Base-by-base conservation (phyloP, 805 yeast genomes). In the Candida easanensis region DNA sequence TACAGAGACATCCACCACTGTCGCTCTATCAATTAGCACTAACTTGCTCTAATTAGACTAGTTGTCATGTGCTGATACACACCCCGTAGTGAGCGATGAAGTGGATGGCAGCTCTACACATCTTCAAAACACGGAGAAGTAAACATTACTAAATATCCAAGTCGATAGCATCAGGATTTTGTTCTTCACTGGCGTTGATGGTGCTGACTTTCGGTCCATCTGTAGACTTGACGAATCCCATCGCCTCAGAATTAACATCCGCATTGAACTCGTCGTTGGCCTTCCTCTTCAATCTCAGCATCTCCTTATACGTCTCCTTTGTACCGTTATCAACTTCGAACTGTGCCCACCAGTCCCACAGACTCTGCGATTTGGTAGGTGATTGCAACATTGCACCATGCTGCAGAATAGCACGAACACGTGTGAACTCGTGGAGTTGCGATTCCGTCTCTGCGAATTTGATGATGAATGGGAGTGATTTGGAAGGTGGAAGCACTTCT, bases 261-360 rank as follows among this genome's bases (percentile, higher is more conserved):
- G 45, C 31, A n/a, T 48, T 49, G 57, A 66, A 60, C 22, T 57
- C 55, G 15, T 51, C 60, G 31, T 55, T 62, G 4, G 65, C 52
- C 28, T 51, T 49, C 49, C 88, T 70, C 57, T 80, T 84, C 48
- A 69, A 66, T 36, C 82, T 65, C 19, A 88, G 60, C 90, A 89
- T 82, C 17, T 80, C 83, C 53, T 84, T 88, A 60, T 76, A 88
- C 0, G 84, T 76, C 3, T 70, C 72, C 54, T 85, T 93, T 45
- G 74, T 66, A 4, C 98, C 98, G 59, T 77, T 52, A 13, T 74
- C 69, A 26, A 85, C 59, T 58, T 90, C 98, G 60, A 89, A 88
- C 10, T 67, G 58, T 41, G 81, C 81, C 95, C 96, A 90, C 22
- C 63, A 61, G 1, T 64, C 64, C 95, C 96, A 88, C 25, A 80